Base-by-base conservation (phyloP, 768 basidiomycete genomes). In the Leucosporidium creatinivorum region DNA sequence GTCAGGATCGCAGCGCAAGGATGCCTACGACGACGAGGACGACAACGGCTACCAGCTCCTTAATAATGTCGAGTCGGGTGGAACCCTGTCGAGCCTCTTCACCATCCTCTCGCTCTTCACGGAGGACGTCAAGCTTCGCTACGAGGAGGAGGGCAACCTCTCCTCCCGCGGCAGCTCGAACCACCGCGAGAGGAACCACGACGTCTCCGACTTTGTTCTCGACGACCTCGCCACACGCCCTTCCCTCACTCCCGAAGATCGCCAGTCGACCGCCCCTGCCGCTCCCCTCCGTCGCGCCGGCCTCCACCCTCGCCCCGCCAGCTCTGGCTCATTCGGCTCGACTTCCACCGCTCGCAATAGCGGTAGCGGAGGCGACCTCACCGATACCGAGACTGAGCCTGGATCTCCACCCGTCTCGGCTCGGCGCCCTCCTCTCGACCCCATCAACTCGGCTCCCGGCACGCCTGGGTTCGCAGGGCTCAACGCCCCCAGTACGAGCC, bases 61-160 rank as follows among this genome's bases (percentile, higher is more conserved):
- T 49, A 99, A 98, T 76, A 92, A 97, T 80, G 96, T 99, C 33
- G 87, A 91, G 59, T 89, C 87, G 39, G 94, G 96, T 7, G 96
- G 96, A 25, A 99, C 93, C 0, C 81, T 99, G 18, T 94, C 91
- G 30, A 93, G 91, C 75, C 82, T 98, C 50, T 99, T 99, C 80
- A 97, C 93, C 9, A 99, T 99, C 77, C 83, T 99, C 58, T 89
- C 88, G 69, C 84, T 99, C 57, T 98, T 99, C 80, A 99, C 96
- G 8, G 94, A 97, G 78, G 79, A 80, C 58, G 77, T 81, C 70
- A 78, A 78, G 67, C 72, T 81, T 39, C 88, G 89, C 69, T 98
- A 94, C 92, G 88, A 92, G 77, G 87, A 89, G 49, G 73, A 72
- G 10, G 39, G 28, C n/a, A 26, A 48, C 26, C 26, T 21, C 23